A percentile compares a stretch with the other conserved stretches of the same genome.
These are phyloP conservation scores for Toxicodendron radicans DNA, from an alignment of 345 rosid species.

Conservation along the genomic window DNA sequence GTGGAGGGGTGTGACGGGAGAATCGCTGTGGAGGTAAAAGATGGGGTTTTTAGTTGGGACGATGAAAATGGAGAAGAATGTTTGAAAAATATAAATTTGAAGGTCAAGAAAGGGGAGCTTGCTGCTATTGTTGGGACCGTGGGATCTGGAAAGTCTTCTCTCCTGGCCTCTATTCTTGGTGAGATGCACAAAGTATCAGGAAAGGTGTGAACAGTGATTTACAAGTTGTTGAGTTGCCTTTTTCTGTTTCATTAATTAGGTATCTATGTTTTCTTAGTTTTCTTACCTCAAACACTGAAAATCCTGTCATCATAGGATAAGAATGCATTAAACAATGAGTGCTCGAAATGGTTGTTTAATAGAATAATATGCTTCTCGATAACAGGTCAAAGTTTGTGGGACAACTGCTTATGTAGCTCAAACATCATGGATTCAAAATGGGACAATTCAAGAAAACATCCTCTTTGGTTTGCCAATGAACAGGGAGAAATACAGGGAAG, in stretches of 20 bases:
- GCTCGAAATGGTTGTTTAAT: not conserved
- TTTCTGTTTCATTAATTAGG: conserved; percentile 1
- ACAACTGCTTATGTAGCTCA: conserved; percentile 91
- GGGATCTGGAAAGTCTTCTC: conserved; percentile 92
- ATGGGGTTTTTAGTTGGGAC: conserved; percentile 84
- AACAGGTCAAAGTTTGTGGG: conserved; percentile 79
- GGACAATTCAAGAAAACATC: conserved; percentile 84
- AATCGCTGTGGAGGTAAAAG: conserved; percentile 61
- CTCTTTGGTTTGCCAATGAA: conserved; percentile 86
- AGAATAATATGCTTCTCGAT: not conserved
- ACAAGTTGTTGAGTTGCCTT: conserved; percentile 4
- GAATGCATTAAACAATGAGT: not conserved
- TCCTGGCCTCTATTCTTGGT: conserved; percentile 83
- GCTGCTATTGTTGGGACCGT: conserved; percentile 90
- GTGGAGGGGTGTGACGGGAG: conserved; percentile 47
- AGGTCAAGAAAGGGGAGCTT: conserved; percentile 74
- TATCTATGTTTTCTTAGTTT: not conserved
- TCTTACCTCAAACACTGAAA: not conserved
- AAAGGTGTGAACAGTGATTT: conserved; percentile 40
- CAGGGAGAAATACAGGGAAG: conserved; percentile 55
- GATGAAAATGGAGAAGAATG: conserved; percentile 60
- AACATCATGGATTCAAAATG: conserved; percentile 92
- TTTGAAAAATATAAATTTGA: conserved; percentile 57
- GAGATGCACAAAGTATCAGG: conserved; percentile 91
- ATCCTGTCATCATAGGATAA: not conserved